Percentiles rank a stretch among this genome's conserved stretches.
Conservation (phyloP, 306 rosid species). For the Mimosa bimucronata region DNA sequence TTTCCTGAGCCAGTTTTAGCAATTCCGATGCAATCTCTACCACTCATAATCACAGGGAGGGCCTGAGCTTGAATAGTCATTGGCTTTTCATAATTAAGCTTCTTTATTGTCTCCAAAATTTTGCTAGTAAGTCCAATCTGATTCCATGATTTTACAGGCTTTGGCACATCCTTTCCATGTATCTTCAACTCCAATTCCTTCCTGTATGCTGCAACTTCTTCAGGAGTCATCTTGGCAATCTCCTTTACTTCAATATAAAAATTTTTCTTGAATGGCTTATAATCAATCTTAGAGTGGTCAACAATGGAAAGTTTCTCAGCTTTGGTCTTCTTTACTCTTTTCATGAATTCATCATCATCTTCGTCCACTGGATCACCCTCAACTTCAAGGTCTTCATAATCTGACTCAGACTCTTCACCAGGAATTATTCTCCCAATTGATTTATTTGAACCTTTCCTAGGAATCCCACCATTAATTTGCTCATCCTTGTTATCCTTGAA, state of each 20-base stretch:
- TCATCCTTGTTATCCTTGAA: slow-evolving; percentile 53
- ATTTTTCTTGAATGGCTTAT: slow-evolving; percentile 66
- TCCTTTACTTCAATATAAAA: slow-evolving; percentile 86
- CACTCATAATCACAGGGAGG: slow-evolving; percentile 90
- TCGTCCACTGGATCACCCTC: slow-evolving; percentile 76
- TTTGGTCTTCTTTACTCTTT: slow-evolving; percentile 95
- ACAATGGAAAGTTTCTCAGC: slow-evolving; percentile 92
- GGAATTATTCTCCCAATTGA: slow-evolving; percentile 88
- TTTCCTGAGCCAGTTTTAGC: slow-evolving; percentile 99
- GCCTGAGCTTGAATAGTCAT: slow-evolving; percentile 97
- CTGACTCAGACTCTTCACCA: slow-evolving; percentile 91
- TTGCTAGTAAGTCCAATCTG: slow-evolving; percentile 95
- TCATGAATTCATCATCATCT: slow-evolving; percentile 92
- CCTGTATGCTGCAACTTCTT: slow-evolving; percentile 74
- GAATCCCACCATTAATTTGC: slow-evolving; percentile 48
- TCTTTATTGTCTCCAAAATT: slow-evolving; percentile 85
- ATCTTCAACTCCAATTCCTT: slow-evolving; percentile 85
- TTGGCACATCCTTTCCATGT: slow-evolving; percentile 96
- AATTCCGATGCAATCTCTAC: slow-evolving; percentile 92
- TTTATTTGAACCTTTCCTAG: slow-evolving; percentile 66
- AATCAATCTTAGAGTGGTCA: slow-evolving; percentile 94
- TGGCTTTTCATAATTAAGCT: slow-evolving; percentile 77
- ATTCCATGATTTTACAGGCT: slow-evolving; percentile 89
- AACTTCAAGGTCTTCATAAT: slow-evolving; percentile 66
- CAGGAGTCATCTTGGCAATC: slow-evolving; percentile 64